Conservation (phyloP, 805 yeast species). For the Spathaspora gorwiae region DNA sequence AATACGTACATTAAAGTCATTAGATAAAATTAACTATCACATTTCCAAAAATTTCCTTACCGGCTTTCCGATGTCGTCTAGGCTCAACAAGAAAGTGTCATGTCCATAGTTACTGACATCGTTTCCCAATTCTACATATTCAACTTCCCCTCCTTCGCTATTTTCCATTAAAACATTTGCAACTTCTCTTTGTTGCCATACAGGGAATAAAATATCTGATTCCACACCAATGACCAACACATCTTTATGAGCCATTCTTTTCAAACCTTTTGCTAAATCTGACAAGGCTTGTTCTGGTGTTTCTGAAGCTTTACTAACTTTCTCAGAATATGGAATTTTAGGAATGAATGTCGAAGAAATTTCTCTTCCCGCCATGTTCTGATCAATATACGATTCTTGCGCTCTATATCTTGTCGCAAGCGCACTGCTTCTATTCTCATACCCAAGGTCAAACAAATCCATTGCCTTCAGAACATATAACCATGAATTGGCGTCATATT, state of each 20-base stretch:
- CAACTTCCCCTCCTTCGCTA: conserved; percentile 26
- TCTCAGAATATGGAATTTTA: conserved; percentile 49
- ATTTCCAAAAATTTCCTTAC: conserved; percentile 53
- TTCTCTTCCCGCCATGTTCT: conserved; percentile 3
- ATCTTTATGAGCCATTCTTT: conserved; percentile 56
- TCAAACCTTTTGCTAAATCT: conserved; percentile 67
- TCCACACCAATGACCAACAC: conserved; percentile 87
- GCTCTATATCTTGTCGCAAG: conserved; percentile 34
- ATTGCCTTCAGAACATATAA: conserved; percentile 87
- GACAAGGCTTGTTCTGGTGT: conserved; percentile 51
- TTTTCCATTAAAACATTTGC: conserved; percentile 50
- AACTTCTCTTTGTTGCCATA: conserved; percentile 89
- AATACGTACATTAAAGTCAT: background rate
- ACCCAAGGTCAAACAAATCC: conserved; percentile 86
- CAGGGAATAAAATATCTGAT: conserved; percentile 86
- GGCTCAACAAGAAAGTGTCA: conserved; percentile 79
- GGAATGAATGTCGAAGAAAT: conserved; percentile 27
- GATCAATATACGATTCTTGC: conserved; percentile 16
- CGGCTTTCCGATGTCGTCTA: conserved; percentile 76
- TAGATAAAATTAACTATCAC: background rate
- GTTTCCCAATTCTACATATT: conserved; percentile 70
- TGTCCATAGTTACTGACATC: conserved; percentile 84
- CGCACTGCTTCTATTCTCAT: conserved; percentile 42
- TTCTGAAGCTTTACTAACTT: conserved; percentile 41
- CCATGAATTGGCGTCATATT: conserved; percentile 87